These are phyloP conservation scores for Trichoderma koningiopsis DNA, from an alignment of 2,329 filamentous ascomycete genomes.

Conservation along the genomic window DNA sequence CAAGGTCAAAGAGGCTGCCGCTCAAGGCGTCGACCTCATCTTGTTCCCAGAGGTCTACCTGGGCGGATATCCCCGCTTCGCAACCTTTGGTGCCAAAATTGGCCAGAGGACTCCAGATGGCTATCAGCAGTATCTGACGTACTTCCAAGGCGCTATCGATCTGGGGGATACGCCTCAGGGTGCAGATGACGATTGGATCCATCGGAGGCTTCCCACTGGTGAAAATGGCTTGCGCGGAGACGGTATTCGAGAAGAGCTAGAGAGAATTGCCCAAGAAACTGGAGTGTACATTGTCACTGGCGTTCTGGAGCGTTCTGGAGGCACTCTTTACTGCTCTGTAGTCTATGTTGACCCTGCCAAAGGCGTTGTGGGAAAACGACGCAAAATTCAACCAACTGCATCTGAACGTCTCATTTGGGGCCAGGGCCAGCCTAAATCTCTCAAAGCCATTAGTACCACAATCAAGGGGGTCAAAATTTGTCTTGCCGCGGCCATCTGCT, in stretches of 20 bases:
- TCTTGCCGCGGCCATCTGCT: constrained; percentile 9
- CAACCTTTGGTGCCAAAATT: constrained; percentile 13
- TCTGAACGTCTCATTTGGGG: constrained; percentile 1
- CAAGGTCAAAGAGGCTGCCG: not conserved
- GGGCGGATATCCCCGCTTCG: not conserved
- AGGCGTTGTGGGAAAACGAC: constrained; percentile 3
- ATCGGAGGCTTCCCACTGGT: not conserved
- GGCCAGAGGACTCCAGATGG: not conserved
- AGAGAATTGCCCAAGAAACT: constrained; percentile 5
- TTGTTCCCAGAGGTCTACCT: not conserved
- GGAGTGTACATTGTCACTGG: not conserved
- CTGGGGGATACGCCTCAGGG: constrained; percentile 8
- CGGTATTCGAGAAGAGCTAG: not conserved
- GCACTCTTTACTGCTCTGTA: constrained; percentile 1
- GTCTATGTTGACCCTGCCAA: constrained; percentile 4
- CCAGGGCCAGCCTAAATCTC: not conserved
- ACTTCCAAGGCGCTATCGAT: constrained; percentile 13
- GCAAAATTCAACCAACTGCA: constrained; percentile 1
- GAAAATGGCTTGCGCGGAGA: constrained; percentile 3
- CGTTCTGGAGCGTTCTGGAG: not conserved
- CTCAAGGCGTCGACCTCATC: not conserved
- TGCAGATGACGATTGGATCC: not conserved
- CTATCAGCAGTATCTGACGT: constrained; percentile 1
- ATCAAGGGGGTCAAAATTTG: constrained; percentile 11
- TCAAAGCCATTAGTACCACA: not conserved